Evolutionary conservation across 2,329 filamentous ascomycete species (phyloP).

Genomic region (Cladophialophora exuberans): DNA sequence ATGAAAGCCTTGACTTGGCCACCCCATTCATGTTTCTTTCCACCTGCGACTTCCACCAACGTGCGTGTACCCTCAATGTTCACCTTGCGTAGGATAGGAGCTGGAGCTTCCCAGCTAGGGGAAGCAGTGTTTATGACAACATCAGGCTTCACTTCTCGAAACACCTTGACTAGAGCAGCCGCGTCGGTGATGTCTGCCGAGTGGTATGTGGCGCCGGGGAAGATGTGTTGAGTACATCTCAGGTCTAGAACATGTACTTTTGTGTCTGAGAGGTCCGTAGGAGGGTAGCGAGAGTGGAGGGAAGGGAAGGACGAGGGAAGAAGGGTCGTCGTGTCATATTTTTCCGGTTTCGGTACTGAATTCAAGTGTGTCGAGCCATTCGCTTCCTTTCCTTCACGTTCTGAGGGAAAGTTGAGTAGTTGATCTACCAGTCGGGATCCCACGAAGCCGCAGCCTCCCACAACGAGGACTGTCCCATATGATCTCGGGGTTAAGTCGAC

Average conservation of each 20-base stretch:
- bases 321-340: constrained; percentile 29
- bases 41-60: constrained; percentile 69
- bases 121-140: constrained; percentile 91
- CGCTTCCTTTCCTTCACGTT: constrained; percentile 30
- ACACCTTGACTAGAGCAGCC: constrained; percentile 62
- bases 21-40: constrained; percentile 67
- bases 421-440: constrained; percentile 80
- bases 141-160: constrained; percentile 71
- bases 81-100: constrained; percentile 73
- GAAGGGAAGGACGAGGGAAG: constrained; percentile 43
- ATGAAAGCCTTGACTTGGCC: constrained; percentile 71
- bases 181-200: constrained; percentile 77
- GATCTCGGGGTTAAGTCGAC: constrained; percentile 38
- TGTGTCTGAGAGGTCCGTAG: constrained; percentile 45
- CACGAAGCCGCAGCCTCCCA: constrained; percentile 83
- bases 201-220: constrained; percentile 66
- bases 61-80: constrained; percentile 86
- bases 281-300: constrained; percentile 45
- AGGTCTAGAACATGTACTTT: constrained; percentile 74
- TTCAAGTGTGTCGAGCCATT: not conserved
- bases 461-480: constrained; percentile 73
- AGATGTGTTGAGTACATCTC: constrained; percentile 69
- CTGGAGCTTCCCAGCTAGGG: constrained; percentile 58
- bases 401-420: constrained; percentile 64
- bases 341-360: constrained; percentile 41